Evolutionary conservation across 2,329 filamentous ascomycete species (phyloP), one percentile per base, ranked within the genome.

Genomic region (Xylaria sp.): DNA sequence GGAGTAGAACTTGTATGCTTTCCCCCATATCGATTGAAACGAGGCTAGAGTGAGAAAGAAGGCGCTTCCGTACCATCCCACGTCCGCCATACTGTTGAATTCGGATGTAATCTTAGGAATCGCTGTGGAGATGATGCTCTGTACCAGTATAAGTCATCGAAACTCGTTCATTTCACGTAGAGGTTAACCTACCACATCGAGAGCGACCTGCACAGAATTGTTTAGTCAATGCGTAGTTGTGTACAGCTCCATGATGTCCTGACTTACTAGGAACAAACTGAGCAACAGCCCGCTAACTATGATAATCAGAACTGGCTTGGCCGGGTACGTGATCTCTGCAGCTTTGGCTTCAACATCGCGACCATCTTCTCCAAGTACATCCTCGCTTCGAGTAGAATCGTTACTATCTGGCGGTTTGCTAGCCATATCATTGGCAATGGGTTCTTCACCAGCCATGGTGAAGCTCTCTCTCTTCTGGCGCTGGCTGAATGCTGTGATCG

Each of bases 1-100:
- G 25, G 65, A 68, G 59, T 73, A 76, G 76, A 85, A 87, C 70
- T 83, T 84, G 78, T 83, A 85, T 3, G 79, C 79, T 63, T 87
- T 86, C 63, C 84, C 84, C 80, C 81, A 85, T n/a, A 80, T 79
- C 48, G 82, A 82, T 74, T 85, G 83, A 73, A 83, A 81, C 66
- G 79, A 78, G 13, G 81, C 84, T 37, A 84, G 75, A 1, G 84
- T 84, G 72, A 87, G 80, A 76, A 87, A 86, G 72, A 85, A 88
- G 51, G 85, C 85, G 20, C 85, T 83, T 1, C 86, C 87, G 72
- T 90, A 90, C 88, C 88, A 90, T 28, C 85, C 84, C 13, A 88
- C 84, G 69, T 88, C 84, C 44, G 83, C 81, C 20, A 88, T 81
- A 57, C 84, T 81, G 66, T 85, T 80, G 78, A 87, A 86, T 50